A percentile compares a stretch with the other conserved stretches of the same genome.
phyloP scores from a whole-genome alignment of 192 early-diverging fungal species.

The Powellomyces hirtus region DNA sequence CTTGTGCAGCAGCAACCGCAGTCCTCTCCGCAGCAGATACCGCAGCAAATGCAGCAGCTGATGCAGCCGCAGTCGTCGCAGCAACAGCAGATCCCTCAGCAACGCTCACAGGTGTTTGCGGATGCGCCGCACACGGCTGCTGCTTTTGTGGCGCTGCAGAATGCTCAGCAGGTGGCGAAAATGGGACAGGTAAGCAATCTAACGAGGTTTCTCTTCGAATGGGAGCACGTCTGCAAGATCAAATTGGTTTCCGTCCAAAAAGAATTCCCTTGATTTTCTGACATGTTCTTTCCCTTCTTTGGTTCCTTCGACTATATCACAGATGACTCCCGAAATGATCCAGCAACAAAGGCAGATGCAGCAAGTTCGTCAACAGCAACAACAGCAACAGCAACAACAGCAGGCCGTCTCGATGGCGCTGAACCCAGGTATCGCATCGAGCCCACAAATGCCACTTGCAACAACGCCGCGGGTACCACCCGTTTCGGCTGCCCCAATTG shows the following conservation, averaged over 20 bases:
- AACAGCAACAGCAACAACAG: constrained; percentile 5
- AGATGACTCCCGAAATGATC: constrained; percentile 16
- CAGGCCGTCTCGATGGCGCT: too few relatives aligned
- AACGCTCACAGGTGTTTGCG: neutral
- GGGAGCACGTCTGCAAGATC: neutral
- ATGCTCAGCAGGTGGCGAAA: constrained; percentile 34
- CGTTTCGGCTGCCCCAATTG: too few relatives aligned
- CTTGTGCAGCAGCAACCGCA: constrained; percentile 2
- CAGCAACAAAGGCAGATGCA: constrained; percentile 23
- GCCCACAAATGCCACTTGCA: too few relatives aligned
- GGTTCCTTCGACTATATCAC: neutral
- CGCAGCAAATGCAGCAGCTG: neutral
- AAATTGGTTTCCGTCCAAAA: too few relatives aligned
- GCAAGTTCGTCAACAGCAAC: constrained; percentile 11
- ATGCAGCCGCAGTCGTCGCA: neutral
- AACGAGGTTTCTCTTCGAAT: neutral
- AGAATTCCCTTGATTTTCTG: neutral
- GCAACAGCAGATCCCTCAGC: constrained; percentile 7
- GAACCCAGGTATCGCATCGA: too few relatives aligned
- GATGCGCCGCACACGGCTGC: constrained; percentile 33
- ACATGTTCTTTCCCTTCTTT: neutral
- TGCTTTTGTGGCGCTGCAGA: constrained; percentile 30
- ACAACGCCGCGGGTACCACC: too few relatives aligned
- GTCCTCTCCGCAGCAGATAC: neutral
- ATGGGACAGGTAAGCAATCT: constrained; percentile 28